A percentile compares a stretch with the other conserved stretches of the same genome.
Evolutionary conservation across 176 grass and related monocot genomes (phyloP).

Genomic region (Juncus effusus): DNA sequence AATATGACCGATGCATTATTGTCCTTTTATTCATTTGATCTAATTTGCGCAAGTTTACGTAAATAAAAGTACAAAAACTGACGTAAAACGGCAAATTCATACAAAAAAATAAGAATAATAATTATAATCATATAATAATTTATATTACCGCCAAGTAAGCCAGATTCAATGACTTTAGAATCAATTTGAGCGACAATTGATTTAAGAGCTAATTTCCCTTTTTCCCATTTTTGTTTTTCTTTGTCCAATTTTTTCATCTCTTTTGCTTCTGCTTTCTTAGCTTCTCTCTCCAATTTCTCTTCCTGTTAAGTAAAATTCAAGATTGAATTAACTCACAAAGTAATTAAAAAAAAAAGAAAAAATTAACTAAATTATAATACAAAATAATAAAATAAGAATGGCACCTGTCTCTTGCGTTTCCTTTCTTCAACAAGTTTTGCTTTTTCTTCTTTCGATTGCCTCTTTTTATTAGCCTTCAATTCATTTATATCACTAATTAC

Average conservation of each 20-base stretch:
- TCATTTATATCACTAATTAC: slow-evolving; percentile 6
- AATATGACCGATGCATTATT: neutral
- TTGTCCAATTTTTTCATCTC: slow-evolving; percentile 52
- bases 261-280: slow-evolving; percentile 51
- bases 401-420: slow-evolving; percentile 27
- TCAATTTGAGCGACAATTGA: slow-evolving; percentile 64
- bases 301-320: slow-evolving; percentile 42
- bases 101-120: neutral
- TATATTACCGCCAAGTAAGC: slow-evolving; percentile 59
- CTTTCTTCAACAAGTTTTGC: slow-evolving; percentile 46
- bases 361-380: slow-evolving; percentile 2
- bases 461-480: slow-evolving; percentile 23
- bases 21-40: neutral
- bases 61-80: neutral
- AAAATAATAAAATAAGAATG: neutral
- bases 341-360: neutral
- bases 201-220: slow-evolving; percentile 63
- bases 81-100: neutral
- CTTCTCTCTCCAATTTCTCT: slow-evolving; percentile 57
- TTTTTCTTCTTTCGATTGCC: slow-evolving; percentile 43
- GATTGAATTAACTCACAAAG: neutral
- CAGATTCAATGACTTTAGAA: slow-evolving; percentile 48
- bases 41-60: neutral
- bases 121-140: neutral
- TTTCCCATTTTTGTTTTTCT: slow-evolving; percentile 65